Evolutionary conservation across 352 stramenopile genomes (phyloP).

Genomic region (Pythium apleroticum): DNA sequence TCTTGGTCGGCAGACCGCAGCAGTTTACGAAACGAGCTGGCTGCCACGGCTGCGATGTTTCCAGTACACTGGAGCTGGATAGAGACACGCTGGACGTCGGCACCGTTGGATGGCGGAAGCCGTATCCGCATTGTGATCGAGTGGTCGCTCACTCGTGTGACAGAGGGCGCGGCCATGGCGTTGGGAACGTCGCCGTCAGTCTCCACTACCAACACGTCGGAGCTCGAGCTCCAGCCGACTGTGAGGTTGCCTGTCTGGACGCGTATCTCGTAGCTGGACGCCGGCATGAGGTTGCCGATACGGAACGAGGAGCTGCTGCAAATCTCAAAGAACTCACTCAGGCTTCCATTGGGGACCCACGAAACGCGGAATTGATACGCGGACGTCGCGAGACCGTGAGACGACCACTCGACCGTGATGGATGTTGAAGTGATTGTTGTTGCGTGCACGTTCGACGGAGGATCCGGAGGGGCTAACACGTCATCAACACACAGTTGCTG

Average conservation of each 20-base stretch:
- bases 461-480: conserved; percentile 30
- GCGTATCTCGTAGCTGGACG: conserved; percentile 38
- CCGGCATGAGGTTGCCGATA: conserved; percentile 42
- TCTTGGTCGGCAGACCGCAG: conserved; percentile 37
- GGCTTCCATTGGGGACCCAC: conserved; percentile 34
- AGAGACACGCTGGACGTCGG: conserved; percentile 31
- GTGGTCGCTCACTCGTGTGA: conserved; percentile 39
- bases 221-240: conserved; percentile 44
- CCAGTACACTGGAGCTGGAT: conserved; percentile 50
- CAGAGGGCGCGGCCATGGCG: conserved; percentile 34
- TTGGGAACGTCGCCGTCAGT: conserved; percentile 48
- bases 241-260: conserved; percentile 49
- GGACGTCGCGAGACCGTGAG: conserved; percentile 16
- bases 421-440: conserved; percentile 30
- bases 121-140: conserved; percentile 43
- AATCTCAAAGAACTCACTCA: conserved; percentile 23
- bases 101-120: conserved; percentile 43
- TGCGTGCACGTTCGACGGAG: conserved; percentile 28
- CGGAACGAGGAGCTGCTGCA: conserved; percentile 28
- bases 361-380: conserved; percentile 41
- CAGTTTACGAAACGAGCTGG: conserved; percentile 33
- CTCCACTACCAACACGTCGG: conserved; percentile 21
- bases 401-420: conserved; percentile 32
- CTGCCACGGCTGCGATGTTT: conserved; percentile 29
- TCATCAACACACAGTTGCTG: neutral